A percentile compares a stretch with the other conserved stretches of the same genome.
Evolutionary conservation across 2,329 filamentous ascomycete species (phyloP).

Genomic region (Alternaria sp.): DNA sequence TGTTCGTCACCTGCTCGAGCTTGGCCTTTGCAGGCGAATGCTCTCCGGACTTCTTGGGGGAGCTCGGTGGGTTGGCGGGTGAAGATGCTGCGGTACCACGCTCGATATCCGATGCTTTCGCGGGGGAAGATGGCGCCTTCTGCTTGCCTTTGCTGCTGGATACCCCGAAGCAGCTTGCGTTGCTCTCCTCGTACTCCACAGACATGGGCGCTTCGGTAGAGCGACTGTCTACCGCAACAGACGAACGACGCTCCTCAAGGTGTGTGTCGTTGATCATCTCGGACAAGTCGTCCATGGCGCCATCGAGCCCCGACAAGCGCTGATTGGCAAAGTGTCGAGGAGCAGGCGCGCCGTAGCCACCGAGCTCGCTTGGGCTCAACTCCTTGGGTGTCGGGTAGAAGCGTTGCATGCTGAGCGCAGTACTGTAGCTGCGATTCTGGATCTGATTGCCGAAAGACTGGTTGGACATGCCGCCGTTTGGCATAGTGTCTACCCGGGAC

Average conservation of each 20-base stretch:
- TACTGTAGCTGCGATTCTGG: slow-evolving; percentile 27
- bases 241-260: slow-evolving; percentile 15
- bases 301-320: slow-evolving; percentile 44
- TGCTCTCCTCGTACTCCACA: slow-evolving; percentile 24
- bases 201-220: slow-evolving; percentile 1
- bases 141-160: slow-evolving; percentile 41
- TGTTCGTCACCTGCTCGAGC: slow-evolving; percentile 56
- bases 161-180: slow-evolving; percentile 41
- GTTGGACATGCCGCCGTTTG: slow-evolving; percentile 17
- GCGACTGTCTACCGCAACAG: slow-evolving; percentile 11
- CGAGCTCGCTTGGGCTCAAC: slow-evolving; percentile 12
- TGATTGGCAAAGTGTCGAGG: slow-evolving; percentile 31
- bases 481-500: slow-evolving; percentile 15
- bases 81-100: slow-evolving; percentile 27
- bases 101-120: slow-evolving; percentile 23
- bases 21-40: slow-evolving; percentile 54
- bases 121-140: slow-evolving; percentile 33
- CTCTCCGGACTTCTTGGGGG: slow-evolving; percentile 46
- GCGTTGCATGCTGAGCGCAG: slow-evolving; percentile 32
- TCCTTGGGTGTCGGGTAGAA: slow-evolving; percentile 35
- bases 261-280: slow-evolving; percentile 34
- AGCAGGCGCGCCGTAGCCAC: slow-evolving; percentile 10
- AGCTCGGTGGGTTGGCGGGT: slow-evolving; percentile 31
- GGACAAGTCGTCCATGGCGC: slow-evolving; percentile 48
- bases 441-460: slow-evolving; percentile 37